phyloP scores from a whole-genome alignment of 1,284 basidiomycete genomes.

The Ceratobasidium papillatum region DNA sequence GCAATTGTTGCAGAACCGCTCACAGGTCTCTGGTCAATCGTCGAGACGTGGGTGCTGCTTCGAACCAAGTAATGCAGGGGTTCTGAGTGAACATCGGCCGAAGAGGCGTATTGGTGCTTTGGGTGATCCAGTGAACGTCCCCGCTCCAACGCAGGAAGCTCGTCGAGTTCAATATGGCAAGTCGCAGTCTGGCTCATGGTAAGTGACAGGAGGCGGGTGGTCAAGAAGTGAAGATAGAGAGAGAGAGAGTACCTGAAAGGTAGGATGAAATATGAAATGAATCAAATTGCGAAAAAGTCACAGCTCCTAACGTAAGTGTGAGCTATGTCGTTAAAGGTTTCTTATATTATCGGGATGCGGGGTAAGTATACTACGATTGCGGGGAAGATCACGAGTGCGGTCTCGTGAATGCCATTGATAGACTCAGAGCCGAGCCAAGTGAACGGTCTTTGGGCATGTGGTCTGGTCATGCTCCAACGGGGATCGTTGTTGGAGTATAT shows the following conservation, averaged over 20 bases:
- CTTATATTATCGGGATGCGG: not conserved
- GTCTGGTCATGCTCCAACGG: constrained; percentile 2
- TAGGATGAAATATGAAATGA: constrained; percentile 1
- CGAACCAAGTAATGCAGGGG: not conserved
- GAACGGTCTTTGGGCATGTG: not conserved
- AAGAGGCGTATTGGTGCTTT: not conserved
- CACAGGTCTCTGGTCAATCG: not conserved
- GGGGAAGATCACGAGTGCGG: constrained; percentile 7
- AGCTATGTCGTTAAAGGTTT: not conserved
- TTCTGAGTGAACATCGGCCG: not conserved
- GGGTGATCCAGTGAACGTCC: constrained; percentile 1
- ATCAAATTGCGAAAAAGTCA: constrained; percentile 1
- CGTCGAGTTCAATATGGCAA: constrained; percentile 21
- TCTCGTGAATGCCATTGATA: not conserved
- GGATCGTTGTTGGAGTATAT: not conserved
- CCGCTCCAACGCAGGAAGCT: constrained; percentile 20
- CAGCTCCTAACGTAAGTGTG: not conserved
- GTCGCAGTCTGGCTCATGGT: constrained; percentile 6
- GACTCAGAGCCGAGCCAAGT: not conserved
- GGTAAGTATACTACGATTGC: not conserved
- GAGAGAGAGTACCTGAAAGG: not conserved
- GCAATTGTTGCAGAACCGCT: not conserved
- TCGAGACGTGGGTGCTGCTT: not conserved
- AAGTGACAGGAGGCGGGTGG: constrained; percentile 7
- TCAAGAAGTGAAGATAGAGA: not conserved